These are phyloP conservation scores for Elongisporangium undulatum DNA, from an alignment of 352 stramenopile genomes.

Conservation along the genomic window DNA sequence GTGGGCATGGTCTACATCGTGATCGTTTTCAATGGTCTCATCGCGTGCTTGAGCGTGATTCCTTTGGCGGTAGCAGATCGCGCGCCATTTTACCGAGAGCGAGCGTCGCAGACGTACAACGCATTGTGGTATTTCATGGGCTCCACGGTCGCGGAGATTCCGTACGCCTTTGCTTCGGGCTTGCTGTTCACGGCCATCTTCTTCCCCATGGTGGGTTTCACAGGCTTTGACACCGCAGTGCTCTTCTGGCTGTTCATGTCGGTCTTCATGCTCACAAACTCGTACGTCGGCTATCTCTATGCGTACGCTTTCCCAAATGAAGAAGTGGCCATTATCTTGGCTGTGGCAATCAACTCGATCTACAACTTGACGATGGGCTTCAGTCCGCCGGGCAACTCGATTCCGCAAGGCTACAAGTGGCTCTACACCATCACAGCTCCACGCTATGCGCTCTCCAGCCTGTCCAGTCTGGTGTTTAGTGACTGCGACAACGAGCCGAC, in stretches of 20 bases:
- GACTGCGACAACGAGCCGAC: slow-evolving; percentile 14
- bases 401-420: slow-evolving; percentile 11
- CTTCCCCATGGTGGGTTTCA: slow-evolving; percentile 41
- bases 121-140: slow-evolving; percentile 30
- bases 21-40: slow-evolving; percentile 72
- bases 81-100: slow-evolving; percentile 48
- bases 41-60: slow-evolving; percentile 58
- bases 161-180: slow-evolving; percentile 42
- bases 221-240: slow-evolving; percentile 23
- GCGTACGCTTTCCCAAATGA: slow-evolving; percentile 25
- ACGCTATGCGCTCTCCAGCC: slow-evolving; percentile 12
- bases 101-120: slow-evolving; percentile 78
- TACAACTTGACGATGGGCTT: slow-evolving; percentile 38
- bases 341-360: slow-evolving; percentile 25
- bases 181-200: slow-evolving; percentile 48
- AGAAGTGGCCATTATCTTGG: slow-evolving; percentile 17
- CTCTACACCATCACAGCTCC: slow-evolving; percentile 6
- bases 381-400: slow-evolving; percentile 10
- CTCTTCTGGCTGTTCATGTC: slow-evolving; percentile 58
- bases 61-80: slow-evolving; percentile 72
- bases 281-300: slow-evolving; percentile 66
- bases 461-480: slow-evolving; percentile 16
- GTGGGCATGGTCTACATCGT: slow-evolving; percentile 81
- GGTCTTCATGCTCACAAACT: slow-evolving; percentile 36
- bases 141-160: slow-evolving; percentile 64